Evolutionary conservation across 2,329 filamentous ascomycete genomes (phyloP), one percentile per base, ranked within the genome.

Genomic region (Teratosphaeria epicoccoides): DNA sequence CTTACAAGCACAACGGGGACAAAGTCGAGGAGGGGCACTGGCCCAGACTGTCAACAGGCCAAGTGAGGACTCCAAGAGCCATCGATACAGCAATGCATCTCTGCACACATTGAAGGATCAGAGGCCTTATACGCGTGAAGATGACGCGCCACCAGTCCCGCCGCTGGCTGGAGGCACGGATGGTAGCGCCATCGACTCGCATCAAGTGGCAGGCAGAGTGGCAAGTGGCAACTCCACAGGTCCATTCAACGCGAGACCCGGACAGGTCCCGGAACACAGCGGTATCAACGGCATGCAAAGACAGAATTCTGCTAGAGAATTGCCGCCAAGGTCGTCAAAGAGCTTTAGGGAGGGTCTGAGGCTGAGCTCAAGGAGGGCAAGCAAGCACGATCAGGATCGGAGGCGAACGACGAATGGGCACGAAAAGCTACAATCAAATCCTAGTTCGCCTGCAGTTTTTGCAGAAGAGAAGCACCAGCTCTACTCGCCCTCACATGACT

Each of bases 1-100:
- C 67, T 75, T 97, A 48, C 91, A 97, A 71, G 89, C 89, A 50
- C 93, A 97, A 70, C 79, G 91, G 67, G 83, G 84, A 57, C 80
- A 75, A 59, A 74, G 74, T 46, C 76, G 74, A 33, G 70, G 64
- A 20, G 52, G 57, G 9, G 50, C 50, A 12, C 43, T 56, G 44
- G 56, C 57, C 23, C 50, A 54, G 24, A 61, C 53, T 47, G 43
- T 55, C 55, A 54, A 10, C 23, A 20, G 58, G 53, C 29, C 54
- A 55, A 50, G 54, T 22, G 50, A 51, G 49, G 50, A 61, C 33
- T 25, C 49, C 24, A 74, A 66, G 52, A 70, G 73, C 11, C 77
- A 78, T 55, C 74, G 81, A 49, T 74, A 79, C 56, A 84, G 83
- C 64, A 66, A 82, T 57, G 73, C 78, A 49, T 80, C 80, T 3